Conservation (phyloP, 805 yeast genomes). For the Kuraishia floccosa region DNA sequence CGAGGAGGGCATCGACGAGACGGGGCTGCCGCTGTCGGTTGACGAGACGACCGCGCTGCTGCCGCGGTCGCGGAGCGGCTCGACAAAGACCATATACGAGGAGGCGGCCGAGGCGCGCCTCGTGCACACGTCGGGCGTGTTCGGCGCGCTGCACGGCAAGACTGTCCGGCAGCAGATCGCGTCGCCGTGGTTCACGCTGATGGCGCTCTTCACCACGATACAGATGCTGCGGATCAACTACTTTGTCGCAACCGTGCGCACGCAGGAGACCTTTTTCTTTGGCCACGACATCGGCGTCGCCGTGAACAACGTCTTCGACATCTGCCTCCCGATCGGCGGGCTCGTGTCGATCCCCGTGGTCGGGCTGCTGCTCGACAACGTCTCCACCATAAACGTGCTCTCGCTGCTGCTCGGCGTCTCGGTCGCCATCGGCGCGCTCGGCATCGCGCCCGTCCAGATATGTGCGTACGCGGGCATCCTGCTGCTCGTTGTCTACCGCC, state of each 20-base stretch:
- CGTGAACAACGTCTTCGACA: slow-evolving; percentile 69
- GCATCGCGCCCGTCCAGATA: slow-evolving; percentile 36
- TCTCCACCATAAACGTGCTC: slow-evolving; percentile 49
- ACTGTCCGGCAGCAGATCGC: slow-evolving; percentile 23
- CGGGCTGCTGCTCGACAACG: slow-evolving; percentile 68
- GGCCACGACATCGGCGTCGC: slow-evolving; percentile 37
- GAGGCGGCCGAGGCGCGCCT: slow-evolving; percentile 51
- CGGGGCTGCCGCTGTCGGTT: slow-evolving; percentile 44
- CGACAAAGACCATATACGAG: slow-evolving; percentile 51
- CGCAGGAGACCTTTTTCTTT: slow-evolving; percentile 72
- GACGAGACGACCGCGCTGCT: slow-evolving; percentile 17
- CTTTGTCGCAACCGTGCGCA: slow-evolving; percentile 79
- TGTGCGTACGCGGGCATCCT: slow-evolving; percentile 62
- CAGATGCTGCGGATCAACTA: slow-evolving; percentile 90
- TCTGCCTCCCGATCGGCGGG: slow-evolving; percentile 86
- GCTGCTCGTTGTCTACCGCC: slow-evolving; percentile 63
- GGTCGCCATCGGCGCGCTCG: slow-evolving; percentile 56
- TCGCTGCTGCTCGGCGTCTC: slow-evolving; percentile 42
- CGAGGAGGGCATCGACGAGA: slow-evolving; percentile 65
- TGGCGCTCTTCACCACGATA: slow-evolving; percentile 70
- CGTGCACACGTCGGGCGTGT: slow-evolving; percentile 44
- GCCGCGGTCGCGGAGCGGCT: slow-evolving; percentile 19
- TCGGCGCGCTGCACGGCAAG: slow-evolving; percentile 69
- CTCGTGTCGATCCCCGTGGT: slow-evolving; percentile 77
- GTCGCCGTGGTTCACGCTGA: slow-evolving; percentile 68